Percentiles rank a stretch among this genome's conserved stretches.
Evolutionary conservation across 1,284 basidiomycete genomes (phyloP).

Genomic region (Ganoderma lucidum): DNA sequence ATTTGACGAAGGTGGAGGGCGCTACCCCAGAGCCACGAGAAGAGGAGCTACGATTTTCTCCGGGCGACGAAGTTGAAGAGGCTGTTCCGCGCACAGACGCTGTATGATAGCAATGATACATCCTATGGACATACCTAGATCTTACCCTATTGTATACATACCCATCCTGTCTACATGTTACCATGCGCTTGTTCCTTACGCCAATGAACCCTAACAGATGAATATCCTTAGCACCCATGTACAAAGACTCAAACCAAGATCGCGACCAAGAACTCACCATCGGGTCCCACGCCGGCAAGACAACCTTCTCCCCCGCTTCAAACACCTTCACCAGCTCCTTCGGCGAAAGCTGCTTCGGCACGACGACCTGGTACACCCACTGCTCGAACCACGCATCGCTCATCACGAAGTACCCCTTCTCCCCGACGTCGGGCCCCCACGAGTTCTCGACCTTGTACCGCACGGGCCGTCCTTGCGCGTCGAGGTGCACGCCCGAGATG

Average conservation of each 20-base stretch:
- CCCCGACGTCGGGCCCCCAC: slow-evolving; percentile 85
- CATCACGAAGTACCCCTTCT: slow-evolving; percentile 95
- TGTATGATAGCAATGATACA: slow-evolving; percentile 1
- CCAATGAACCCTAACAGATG: slow-evolving; percentile 22
- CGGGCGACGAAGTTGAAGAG: background rate
- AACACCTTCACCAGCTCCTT: slow-evolving; percentile 84
- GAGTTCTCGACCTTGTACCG: slow-evolving; percentile 97
- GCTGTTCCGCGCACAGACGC: background rate
- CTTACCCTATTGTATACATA: background rate
- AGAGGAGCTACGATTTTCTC: background rate
- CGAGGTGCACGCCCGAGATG: slow-evolving; percentile 91
- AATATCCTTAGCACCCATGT: background rate
- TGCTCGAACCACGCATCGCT: slow-evolving; percentile 91
- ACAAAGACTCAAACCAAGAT: too few relatives aligned
- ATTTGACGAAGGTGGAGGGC: slow-evolving; percentile 4
- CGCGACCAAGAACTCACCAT: slow-evolving; percentile 64
- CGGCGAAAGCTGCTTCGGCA: slow-evolving; percentile 81
- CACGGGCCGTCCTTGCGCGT: slow-evolving; percentile 75
- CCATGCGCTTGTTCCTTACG: slow-evolving; percentile 7
- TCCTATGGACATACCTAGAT: background rate
- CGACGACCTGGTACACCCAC: slow-evolving; percentile 91
- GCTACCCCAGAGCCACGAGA: background rate
- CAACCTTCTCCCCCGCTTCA: slow-evolving; percentile 68
- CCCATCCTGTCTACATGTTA: background rate
- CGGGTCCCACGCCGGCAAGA: slow-evolving; percentile 89